Percentiles rank a stretch among this genome's conserved stretches.
These are phyloP conservation scores for Cryptococcus hybrid DNA, from an alignment of 1,284 basidiomycete species.

Conservation along the genomic window DNA sequence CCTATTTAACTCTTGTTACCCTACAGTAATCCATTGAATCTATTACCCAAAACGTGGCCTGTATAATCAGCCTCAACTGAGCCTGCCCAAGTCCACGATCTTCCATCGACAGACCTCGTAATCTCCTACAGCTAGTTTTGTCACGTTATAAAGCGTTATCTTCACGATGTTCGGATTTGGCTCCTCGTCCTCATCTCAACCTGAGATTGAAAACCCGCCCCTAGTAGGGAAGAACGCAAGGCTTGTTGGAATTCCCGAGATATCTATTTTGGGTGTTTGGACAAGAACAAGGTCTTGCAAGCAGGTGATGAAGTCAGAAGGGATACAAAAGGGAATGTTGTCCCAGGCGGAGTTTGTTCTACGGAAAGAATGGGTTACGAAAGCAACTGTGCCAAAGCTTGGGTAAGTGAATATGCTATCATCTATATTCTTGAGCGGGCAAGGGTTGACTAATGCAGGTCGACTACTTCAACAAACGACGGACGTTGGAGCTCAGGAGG, in stretches of 20 bases:
- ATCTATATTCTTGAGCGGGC: background rate
- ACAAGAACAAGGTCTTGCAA: slow-evolving; percentile 38
- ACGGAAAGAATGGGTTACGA: slow-evolving; percentile 42
- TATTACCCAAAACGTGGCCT: too few species aligned
- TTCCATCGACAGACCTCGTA: too few species aligned
- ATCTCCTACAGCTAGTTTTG: too few species aligned
- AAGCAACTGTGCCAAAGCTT: slow-evolving; percentile 47
- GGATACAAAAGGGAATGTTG: slow-evolving; percentile 34
- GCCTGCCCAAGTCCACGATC: too few species aligned
- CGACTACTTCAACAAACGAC: slow-evolving; percentile 54
- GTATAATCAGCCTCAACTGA: too few species aligned
- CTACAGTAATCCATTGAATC: too few species aligned
- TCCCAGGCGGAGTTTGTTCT: slow-evolving; percentile 28
- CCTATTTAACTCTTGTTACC: too few species aligned
- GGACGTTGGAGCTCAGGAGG: slow-evolving; percentile 49
- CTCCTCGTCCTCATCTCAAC: slow-evolving; percentile 7
- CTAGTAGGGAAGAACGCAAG: slow-evolving; percentile 45
- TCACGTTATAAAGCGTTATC: background rate
- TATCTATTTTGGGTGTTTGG: slow-evolving; percentile 50
- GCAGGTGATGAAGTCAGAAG: slow-evolving; percentile 21
- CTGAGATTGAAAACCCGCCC: slow-evolving; percentile 24
- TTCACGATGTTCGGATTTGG: slow-evolving; percentile 18
- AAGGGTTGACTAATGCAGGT: slow-evolving; percentile 28
- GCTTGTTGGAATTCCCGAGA: slow-evolving; percentile 51
- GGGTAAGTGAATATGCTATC: slow-evolving; percentile 43